A percentile compares a stretch with the other conserved stretches of the same genome.
Conservation (phyloP, 768 basidiomycete genomes). For the Boletus coccyginus region DNA sequence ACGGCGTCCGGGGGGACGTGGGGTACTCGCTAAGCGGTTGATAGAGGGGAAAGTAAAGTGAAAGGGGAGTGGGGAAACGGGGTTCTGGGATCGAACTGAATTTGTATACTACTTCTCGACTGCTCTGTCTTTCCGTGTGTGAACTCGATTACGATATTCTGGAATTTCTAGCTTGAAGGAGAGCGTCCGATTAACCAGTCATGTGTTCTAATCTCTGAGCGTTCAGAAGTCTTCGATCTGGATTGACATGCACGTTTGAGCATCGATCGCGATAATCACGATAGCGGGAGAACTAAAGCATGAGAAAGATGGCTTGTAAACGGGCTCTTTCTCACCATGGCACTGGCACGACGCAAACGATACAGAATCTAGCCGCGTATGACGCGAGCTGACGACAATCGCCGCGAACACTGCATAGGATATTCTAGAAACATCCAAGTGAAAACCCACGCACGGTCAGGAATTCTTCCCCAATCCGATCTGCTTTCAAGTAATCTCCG, state of each 20-base stretch:
- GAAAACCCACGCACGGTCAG: no score
- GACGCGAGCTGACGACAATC: background rate
- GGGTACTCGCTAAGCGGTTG: constrained; percentile 51
- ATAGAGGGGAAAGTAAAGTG: background rate
- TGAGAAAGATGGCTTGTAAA: no score
- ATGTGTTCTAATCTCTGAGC: no score
- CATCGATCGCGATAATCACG: no score
- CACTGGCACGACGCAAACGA: background rate
- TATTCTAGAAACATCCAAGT: background rate
- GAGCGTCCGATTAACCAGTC: background rate
- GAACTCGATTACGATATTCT: background rate
- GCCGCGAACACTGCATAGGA: background rate
- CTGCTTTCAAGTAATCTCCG: no score
- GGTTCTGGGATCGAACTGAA: background rate
- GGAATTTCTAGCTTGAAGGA: background rate
- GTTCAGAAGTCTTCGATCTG: no score
- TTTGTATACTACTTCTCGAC: background rate
- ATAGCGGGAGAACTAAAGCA: no score
- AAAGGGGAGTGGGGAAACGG: no score
- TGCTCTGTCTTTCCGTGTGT: background rate
- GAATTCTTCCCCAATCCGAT: no score
- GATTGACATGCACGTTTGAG: no score
- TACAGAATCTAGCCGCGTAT: background rate
- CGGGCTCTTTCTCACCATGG: background rate
- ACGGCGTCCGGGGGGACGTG: constrained; percentile 37